Evolutionary conservation across 2,329 filamentous ascomycete genomes (phyloP).

Genomic region (Elsinoe batatas): DNA sequence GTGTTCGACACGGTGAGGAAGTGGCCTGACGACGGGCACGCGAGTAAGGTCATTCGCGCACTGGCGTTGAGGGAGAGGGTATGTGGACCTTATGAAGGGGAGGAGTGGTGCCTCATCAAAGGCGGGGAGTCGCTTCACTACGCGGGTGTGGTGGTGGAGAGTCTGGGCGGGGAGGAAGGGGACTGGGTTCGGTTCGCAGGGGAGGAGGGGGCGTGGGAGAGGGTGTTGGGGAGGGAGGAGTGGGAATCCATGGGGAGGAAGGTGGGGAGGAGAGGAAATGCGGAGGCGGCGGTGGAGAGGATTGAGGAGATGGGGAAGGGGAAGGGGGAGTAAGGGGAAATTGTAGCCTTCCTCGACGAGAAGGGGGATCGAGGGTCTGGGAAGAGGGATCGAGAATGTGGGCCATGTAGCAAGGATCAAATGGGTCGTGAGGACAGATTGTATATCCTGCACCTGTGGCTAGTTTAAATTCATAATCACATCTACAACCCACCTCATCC

Average conservation of each 20-base stretch:
- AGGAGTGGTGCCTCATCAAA: constrained; percentile 41
- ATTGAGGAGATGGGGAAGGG: not conserved
- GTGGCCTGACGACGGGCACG: constrained; percentile 67
- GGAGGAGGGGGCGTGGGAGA: constrained; percentile 56
- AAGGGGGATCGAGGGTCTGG: not conserved
- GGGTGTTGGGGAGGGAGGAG: constrained; percentile 20
- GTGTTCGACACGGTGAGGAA: constrained; percentile 38
- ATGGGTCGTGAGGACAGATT: too few species aligned
- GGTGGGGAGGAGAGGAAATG: not conserved
- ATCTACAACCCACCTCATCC: too few species aligned
- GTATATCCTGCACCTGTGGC: too few species aligned
- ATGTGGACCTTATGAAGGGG: constrained; percentile 38
- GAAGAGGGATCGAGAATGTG: too few species aligned
- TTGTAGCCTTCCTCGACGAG: not conserved
- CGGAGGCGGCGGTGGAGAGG: not conserved
- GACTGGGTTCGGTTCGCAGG: constrained; percentile 55
- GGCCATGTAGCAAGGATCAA: too few species aligned
- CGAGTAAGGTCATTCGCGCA: constrained; percentile 63
- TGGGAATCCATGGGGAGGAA: not conserved
- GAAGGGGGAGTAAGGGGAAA: not conserved
- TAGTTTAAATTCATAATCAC: too few species aligned
- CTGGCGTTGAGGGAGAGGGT: constrained; percentile 53
- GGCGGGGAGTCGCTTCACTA: constrained; percentile 51
- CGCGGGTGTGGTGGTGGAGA: constrained; percentile 53
- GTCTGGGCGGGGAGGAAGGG: constrained; percentile 43